Evolutionary conservation across 169 alveolate species (phyloP).

Genomic region (Ichthyophthirius multifiliis): DNA sequence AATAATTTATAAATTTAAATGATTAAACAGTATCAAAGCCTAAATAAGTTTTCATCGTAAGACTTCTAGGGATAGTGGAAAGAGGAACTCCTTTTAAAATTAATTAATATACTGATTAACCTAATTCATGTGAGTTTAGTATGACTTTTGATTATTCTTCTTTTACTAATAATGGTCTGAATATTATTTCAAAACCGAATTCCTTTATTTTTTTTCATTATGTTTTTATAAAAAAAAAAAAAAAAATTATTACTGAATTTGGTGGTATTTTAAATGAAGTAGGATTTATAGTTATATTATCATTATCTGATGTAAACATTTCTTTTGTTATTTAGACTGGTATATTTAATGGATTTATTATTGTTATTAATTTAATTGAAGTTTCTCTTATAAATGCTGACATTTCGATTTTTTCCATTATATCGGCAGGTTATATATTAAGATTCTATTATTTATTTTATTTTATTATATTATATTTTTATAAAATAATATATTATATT

Average conservation of each 20-base stretch:
- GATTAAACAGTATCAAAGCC: conserved; percentile 84
- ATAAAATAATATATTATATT: background rate
- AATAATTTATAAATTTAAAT: conserved; percentile 76
- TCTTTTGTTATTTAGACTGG: conserved; percentile 66
- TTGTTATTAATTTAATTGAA: conserved; percentile 71
- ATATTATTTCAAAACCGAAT: conserved; percentile 77
- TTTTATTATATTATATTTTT: background rate
- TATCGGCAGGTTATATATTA: conserved; percentile 68
- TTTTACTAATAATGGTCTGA: conserved; percentile 79
- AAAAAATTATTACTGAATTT: conserved; percentile 63
- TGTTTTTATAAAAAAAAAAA: background rate
- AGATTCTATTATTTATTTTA: conserved; percentile 33
- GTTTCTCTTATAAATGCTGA: conserved; percentile 80
- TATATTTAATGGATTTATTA: conserved; percentile 82
- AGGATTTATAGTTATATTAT: conserved; percentile 73
- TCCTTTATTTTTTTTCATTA: no score
- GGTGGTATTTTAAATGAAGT: conserved; percentile 73
- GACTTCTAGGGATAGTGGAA: conserved; percentile 55
- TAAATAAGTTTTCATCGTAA: conserved; percentile 75
- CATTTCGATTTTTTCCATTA: conserved; percentile 67
- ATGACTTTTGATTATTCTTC: conserved; percentile 66
- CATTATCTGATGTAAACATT: conserved; percentile 63
- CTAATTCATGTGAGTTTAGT: conserved; percentile 73
- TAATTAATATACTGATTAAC: conserved; percentile 68
- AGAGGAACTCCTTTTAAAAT: conserved; percentile 77